phyloP scores from a whole-genome alignment of 768 basidiomycete genomes.

The Boletus tylopilopsis region DNA sequence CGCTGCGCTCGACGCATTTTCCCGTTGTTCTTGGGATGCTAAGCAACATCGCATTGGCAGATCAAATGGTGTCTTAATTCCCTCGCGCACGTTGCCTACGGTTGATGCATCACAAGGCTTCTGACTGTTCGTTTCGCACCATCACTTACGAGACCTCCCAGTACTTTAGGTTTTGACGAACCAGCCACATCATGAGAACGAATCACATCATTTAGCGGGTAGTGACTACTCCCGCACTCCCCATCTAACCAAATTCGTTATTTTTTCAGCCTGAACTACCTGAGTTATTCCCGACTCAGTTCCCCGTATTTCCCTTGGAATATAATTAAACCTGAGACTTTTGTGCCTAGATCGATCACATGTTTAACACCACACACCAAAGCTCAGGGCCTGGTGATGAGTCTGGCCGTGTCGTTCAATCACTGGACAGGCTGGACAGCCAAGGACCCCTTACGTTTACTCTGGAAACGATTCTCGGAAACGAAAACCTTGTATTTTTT shows the following conservation, averaged over 20 bases:
- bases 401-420: constrained; percentile 2
- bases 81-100: neutral
- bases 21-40: neutral
- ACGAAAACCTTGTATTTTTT: constrained; percentile 6
- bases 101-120: neutral
- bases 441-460: neutral
- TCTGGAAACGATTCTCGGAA: constrained; percentile 6
- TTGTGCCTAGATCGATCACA: constrained; percentile 9
- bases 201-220: constrained; percentile 1
- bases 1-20: neutral
- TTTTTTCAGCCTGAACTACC: neutral
- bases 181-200: constrained; percentile 19
- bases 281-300: neutral
- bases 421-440: neutral
- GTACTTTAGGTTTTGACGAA: constrained; percentile 13
- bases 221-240: neutral
- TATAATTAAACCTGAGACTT: neutral
- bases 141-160: constrained; percentile 21
- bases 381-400: neutral
- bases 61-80: neutral
- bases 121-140: neutral
- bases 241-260: constrained; percentile 22
- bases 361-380: neutral
- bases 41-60: neutral
- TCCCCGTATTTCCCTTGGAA: neutral